These are phyloP conservation scores for Aspergillus caelatus DNA, from an alignment of 2,329 filamentous ascomycete species.

Conservation along the genomic window DNA sequence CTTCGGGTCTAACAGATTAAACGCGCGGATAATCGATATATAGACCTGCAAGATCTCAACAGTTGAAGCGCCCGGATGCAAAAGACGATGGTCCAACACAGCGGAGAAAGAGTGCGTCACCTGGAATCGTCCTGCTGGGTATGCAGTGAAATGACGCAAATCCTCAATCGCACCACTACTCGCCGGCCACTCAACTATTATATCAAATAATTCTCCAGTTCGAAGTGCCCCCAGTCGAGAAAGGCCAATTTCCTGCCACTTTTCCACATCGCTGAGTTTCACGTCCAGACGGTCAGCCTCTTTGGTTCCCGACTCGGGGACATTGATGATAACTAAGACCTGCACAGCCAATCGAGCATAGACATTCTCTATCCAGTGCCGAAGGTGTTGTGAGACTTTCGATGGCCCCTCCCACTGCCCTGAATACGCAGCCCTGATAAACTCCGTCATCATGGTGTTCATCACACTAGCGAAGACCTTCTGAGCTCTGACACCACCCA, in stretches of 20 bases:
- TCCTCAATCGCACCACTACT: constrained; percentile 64
- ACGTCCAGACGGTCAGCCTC: constrained; percentile 34
- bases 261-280: constrained; percentile 48
- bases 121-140: constrained; percentile 57
- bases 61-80: constrained; percentile 67
- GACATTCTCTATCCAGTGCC: constrained; percentile 58
- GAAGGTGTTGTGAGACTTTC: constrained; percentile 52
- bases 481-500: constrained; percentile 58
- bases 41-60: constrained; percentile 69
- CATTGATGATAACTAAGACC: constrained; percentile 47
- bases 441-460: constrained; percentile 59
- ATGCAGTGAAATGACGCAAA: constrained; percentile 59
- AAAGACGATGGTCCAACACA: constrained; percentile 56
- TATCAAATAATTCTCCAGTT: constrained; percentile 61
- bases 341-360: constrained; percentile 57
- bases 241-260: constrained; percentile 60
- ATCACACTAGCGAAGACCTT: constrained; percentile 62
- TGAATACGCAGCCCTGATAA: constrained; percentile 59
- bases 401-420: constrained; percentile 58
- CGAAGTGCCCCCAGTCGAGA: constrained; percentile 58
- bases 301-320: constrained; percentile 25
- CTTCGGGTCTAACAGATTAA: constrained; percentile 65
- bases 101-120: constrained; percentile 58
- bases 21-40: constrained; percentile 67
- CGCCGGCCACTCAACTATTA: constrained; percentile 63